These are phyloP conservation scores for Cyclocybe aegerita DNA, from an alignment of 768 basidiomycete species.

Conservation along the genomic window DNA sequence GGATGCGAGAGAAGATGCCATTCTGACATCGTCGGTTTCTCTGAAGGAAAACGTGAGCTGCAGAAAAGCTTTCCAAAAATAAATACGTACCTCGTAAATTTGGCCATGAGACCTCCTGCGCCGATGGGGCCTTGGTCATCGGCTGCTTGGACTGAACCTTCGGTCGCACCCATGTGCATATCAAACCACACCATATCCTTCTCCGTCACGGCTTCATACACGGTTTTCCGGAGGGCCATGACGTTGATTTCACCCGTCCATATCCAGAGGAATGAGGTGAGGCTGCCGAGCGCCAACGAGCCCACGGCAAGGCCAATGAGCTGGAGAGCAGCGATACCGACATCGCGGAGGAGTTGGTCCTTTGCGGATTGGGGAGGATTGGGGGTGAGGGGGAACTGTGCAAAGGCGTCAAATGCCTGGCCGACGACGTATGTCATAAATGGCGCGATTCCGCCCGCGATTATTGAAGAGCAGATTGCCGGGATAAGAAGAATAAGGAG, in stretches of 20 bases:
- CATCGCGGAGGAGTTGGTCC: conserved; percentile 49
- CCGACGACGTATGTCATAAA: conserved; percentile 86
- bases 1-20: conserved; percentile 77
- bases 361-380: conserved; percentile 38
- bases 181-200: conserved; percentile 94
- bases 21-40: conserved; percentile 92
- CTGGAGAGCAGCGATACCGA: conserved; percentile 63
- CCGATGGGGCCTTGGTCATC: conserved; percentile 54
- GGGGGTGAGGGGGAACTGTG: conserved; percentile 32
- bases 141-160: conserved; percentile 38
- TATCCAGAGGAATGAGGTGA: conserved; percentile 83
- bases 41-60: conserved; percentile 36
- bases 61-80: not conserved
- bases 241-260: conserved; percentile 83
- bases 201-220: conserved; percentile 64
- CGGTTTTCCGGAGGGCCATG: conserved; percentile 59
- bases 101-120: conserved; percentile 91
- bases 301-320: conserved; percentile 66
- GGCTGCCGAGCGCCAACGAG: conserved; percentile 68
- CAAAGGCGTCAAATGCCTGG: conserved; percentile 71
- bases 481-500: conserved; percentile 59
- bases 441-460: conserved; percentile 70
- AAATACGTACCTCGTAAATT: conserved; percentile 71
- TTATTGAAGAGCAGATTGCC: conserved; percentile 56
- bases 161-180: conserved; percentile 59